These are phyloP conservation scores for Edaphochlamys debaryana DNA, from an alignment of 139 green algal species.

Conservation along the genomic window DNA sequence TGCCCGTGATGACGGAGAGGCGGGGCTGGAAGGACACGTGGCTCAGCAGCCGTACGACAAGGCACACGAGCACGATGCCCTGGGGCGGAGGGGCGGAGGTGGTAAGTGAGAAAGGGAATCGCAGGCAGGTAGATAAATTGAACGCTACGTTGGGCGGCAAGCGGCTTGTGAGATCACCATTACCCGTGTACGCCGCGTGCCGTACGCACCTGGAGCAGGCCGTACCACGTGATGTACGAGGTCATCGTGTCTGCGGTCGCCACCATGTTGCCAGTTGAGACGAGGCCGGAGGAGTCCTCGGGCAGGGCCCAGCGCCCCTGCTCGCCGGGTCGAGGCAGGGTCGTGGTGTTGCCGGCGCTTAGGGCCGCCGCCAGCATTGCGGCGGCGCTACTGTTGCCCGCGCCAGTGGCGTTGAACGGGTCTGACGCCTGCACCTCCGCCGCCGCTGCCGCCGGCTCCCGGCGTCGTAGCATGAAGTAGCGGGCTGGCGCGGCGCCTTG, in stretches of 20 bases:
- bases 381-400: not conserved
- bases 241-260: not conserved
- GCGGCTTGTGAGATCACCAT: too few relatives aligned
- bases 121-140: not conserved
- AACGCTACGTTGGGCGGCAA: not conserved
- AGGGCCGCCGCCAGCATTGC: not conserved
- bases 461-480: constrained; percentile 29
- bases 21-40: constrained; percentile 47
- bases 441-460: not conserved
- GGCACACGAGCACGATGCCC: constrained; percentile 29
- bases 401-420: not conserved
- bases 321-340: not conserved
- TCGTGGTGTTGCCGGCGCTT: too few relatives aligned
- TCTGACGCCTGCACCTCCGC: not conserved
- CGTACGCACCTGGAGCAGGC: not conserved
- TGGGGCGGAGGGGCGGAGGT: too few relatives aligned
- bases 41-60: constrained; percentile 34
- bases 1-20: constrained; percentile 31
- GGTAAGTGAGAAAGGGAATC: too few relatives aligned
- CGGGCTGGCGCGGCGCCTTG: constrained; percentile 9
- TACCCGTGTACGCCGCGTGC: not conserved
- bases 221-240: not conserved
- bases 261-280: constrained; percentile 10
- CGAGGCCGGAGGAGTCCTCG: not conserved
- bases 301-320: constrained; percentile 40